A percentile compares a stretch with the other conserved stretches of the same genome.
These are phyloP conservation scores for Ceratocystis albifundus DNA, from an alignment of 2,329 filamentous ascomycete species.

Conservation along the genomic window DNA sequence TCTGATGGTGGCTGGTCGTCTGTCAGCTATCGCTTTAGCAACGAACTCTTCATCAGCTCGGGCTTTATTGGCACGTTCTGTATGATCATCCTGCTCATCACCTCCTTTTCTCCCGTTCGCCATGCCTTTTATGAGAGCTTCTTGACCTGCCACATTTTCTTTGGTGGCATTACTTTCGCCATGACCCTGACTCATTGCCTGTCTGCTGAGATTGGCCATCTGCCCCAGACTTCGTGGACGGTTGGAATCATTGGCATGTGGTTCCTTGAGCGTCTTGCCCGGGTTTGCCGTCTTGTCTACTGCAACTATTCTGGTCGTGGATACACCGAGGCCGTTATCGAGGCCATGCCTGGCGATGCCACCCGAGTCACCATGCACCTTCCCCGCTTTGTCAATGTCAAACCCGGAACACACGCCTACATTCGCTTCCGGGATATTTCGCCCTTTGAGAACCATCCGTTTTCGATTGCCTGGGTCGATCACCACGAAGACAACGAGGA, in stretches of 20 bases:
- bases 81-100: constrained; percentile 54
- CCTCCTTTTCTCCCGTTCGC: constrained; percentile 66
- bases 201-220: constrained; percentile 51
- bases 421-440: constrained; percentile 56
- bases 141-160: constrained; percentile 68
- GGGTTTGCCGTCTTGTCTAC: constrained; percentile 52
- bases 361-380: constrained; percentile 59
- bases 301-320: constrained; percentile 51
- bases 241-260: constrained; percentile 65
- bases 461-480: constrained; percentile 65
- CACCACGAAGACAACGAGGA: constrained; percentile 36
- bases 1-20: constrained; percentile 52
- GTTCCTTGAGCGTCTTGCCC: constrained; percentile 56
- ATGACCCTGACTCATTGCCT: constrained; percentile 71
- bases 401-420: constrained; percentile 64
- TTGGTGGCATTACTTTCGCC: constrained; percentile 56
- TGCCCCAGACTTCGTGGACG: constrained; percentile 64
- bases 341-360: constrained; percentile 57
- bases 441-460: constrained; percentile 64
- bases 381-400: constrained; percentile 53
- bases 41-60: constrained; percentile 53
- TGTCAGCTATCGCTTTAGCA: constrained; percentile 42
- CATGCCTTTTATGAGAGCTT: constrained; percentile 98
- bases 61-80: constrained; percentile 50
- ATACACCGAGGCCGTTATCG: constrained; percentile 53